Percentiles rank a stretch among this genome's conserved stretches.
phyloP scores from a whole-genome alignment of 495 filamentous ascomycete species.

The Penicillium macrosclerotiorum region DNA sequence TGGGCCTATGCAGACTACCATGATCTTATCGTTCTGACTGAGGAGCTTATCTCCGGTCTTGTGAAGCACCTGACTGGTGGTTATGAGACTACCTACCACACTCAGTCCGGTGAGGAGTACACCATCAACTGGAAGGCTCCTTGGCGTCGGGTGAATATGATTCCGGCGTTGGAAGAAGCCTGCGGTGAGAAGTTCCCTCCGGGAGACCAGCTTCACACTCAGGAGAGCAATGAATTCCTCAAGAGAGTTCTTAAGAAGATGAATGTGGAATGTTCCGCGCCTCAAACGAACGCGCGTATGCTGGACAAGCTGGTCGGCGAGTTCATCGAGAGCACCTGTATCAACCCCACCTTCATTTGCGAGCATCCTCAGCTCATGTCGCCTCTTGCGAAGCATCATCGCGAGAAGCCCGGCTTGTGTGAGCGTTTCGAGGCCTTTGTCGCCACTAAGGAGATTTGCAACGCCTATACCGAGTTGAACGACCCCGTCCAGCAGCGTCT shows the following conservation, averaged over 20 bases:
- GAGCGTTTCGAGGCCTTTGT: slow-evolving; percentile 98
- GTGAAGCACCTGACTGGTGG: slow-evolving; percentile 86
- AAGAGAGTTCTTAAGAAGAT: slow-evolving; percentile 80
- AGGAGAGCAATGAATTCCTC: slow-evolving; percentile 84
- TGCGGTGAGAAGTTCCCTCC: slow-evolving; percentile 93
- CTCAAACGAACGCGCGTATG: slow-evolving; percentile 94
- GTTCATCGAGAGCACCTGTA: slow-evolving; percentile 89
- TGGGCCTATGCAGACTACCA: slow-evolving; percentile 90
- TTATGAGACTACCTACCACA: slow-evolving; percentile 79
- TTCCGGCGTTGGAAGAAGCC: slow-evolving; percentile 84
- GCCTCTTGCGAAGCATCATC: slow-evolving; percentile 93
- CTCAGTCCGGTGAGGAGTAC: slow-evolving; percentile 77
- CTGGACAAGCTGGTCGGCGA: slow-evolving; percentile 95
- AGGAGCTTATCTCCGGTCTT: slow-evolving; percentile 89
- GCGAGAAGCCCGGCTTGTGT: slow-evolving; percentile 75
- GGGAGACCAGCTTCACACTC: slow-evolving; percentile 82
- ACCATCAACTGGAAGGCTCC: slow-evolving; percentile 94
- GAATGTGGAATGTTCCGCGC: slow-evolving; percentile 84
- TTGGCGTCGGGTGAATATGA: slow-evolving; percentile 96
- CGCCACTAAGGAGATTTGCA: slow-evolving; percentile 92
- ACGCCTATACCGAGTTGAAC: slow-evolving; percentile 98
- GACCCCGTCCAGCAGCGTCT: slow-evolving; percentile 92
- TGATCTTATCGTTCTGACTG: slow-evolving; percentile 90
- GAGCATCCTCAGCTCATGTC: slow-evolving; percentile 97
- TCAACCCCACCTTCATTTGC: slow-evolving; percentile 95